Base-by-base conservation (phyloP, 768 basidiomycete genomes). In the Tricholoma furcatifolium region DNA sequence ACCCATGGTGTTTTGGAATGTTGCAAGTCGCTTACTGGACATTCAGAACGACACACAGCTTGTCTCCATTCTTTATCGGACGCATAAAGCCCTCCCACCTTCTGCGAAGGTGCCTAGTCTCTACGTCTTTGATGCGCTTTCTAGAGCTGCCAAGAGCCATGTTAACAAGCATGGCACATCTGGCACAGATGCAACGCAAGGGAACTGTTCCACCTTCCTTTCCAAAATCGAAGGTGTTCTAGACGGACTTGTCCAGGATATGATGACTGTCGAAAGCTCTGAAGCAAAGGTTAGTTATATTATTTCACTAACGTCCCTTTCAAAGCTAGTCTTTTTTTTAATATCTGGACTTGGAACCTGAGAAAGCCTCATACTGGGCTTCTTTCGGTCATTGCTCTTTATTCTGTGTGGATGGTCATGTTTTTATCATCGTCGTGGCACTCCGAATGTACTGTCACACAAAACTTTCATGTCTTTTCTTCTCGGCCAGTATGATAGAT, bases 51-150 rank as follows among this genome's bases (percentile, higher is more conserved):
- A 96, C 69, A 88, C 91, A 3, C 82, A 92, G 62, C 77, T 98
- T 45, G 89, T 98, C 47, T 91, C 93, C 24, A 80, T 85, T 47
- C 80, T 98, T 32, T 97, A 91, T 69, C 88, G 91, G 51, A 88
- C 87, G 9, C 95, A 98, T 74, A 92, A 89, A 69, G 80, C 85
- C 8, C 76, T 96, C 32, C 72, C 84, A 4, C 69, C 81, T 14
- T 61, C 78, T 10, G 76, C 79, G 57, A 96, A 98, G 67, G 81
- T 95, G 54, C 84, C 83, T 35, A 93, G 93, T 71, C 77, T 99
- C 45, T 99, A 98, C 70, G 84, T 88, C 36, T 91, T 99, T 66
- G 95, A 99, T 71, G 91, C 95, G 17, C 78, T 99, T 55, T 82
- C 92, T 39, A 85, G 96, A 53, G 93, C 87, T 15, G 92, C 93